Percentiles rank a stretch among this genome's conserved stretches.
Evolutionary conservation across 116 monocot genomes (phyloP).

Genomic region (Posidonia oceanica): DNA sequence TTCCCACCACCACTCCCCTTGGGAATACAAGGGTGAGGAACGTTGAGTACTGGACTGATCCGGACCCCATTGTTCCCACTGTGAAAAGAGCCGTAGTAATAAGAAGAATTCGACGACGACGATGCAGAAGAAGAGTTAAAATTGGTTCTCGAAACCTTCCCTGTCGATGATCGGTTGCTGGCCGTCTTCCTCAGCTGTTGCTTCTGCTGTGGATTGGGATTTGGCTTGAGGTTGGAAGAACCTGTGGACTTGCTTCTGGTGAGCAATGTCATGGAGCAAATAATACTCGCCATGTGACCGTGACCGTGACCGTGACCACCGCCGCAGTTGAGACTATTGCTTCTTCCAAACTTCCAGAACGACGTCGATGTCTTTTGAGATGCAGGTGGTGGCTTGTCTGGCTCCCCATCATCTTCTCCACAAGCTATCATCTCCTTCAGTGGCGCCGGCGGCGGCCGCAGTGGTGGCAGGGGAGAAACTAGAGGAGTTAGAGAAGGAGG

Average conservation of each 20-base stretch:
- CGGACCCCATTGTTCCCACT: slow-evolving; percentile 6
- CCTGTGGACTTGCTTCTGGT: slow-evolving; percentile 15
- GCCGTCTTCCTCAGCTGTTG: background rate
- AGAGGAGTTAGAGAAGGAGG: background rate
- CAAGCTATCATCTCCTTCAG: background rate
- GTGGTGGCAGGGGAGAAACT: background rate
- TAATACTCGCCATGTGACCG: background rate
- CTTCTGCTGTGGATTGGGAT: background rate
- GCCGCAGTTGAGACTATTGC: slow-evolving; percentile 14
- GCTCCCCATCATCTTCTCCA: background rate
- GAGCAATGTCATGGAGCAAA: slow-evolving; percentile 5
- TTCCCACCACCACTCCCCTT: background rate
- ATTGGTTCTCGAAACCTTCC: background rate
- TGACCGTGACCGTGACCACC: background rate
- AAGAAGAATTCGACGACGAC: background rate
- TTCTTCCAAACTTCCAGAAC: slow-evolving; percentile 15
- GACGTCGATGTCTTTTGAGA: background rate
- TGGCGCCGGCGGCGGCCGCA: background rate
- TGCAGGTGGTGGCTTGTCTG: background rate
- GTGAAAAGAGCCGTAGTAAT: slow-evolving; percentile 6
- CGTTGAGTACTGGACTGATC: slow-evolving; percentile 17
- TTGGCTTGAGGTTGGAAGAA: background rate
- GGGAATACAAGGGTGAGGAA: slow-evolving; percentile 8
- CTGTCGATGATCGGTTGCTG: background rate
- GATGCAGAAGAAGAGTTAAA: background rate